Evolutionary conservation across 1,284 basidiomycete species (phyloP), one percentile per base, ranked within the genome.

Genomic region (Trichosporon coremiiforme): DNA sequence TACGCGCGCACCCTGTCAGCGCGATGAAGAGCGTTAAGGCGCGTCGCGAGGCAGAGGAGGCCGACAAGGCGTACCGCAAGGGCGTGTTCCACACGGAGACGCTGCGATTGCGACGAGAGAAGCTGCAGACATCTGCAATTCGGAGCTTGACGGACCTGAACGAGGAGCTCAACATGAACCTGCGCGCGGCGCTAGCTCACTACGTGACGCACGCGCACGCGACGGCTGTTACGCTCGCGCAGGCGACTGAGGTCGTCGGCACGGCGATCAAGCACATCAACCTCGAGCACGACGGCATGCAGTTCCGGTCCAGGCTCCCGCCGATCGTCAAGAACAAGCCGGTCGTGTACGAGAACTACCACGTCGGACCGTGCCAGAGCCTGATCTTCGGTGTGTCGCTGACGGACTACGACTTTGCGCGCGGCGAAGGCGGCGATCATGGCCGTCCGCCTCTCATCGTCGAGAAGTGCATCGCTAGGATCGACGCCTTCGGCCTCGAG

Each of bases 71-170:
- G 71, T 99, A 98, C 77, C 88, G 96, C 36, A 91, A 91, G 74
- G 94, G 89, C 41, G 89, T 99, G 35, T 92, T 98, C 82, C 94
- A 94, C 88, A 85, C 96, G 29, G 96, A 99, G 85, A 98, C 96
- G 0, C 86, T 98, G 25, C 86, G 95, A 31, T 85, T 97, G 36
- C 87, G 91, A 53, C 86, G 92, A 71, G 89, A 90, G 20, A 95
- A 94, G 84, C 92, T 91, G 47, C 84, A 96, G 53, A 89, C 91
- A 75, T 90, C 90, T 45, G 94, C 92, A 3, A 91, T 91, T 75
- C 91, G 89, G 89, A 95, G 92, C 76, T 80, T 95, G 67, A 89
- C 93, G 78, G 87, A 87, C 73, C 94, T 96, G 79, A 86, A 91
- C 22, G 87, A 88, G 72, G 94, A 97, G 76, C 87, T 90, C 60